Base-by-base conservation (phyloP, 2,329 filamentous ascomycete genomes). In the Sporothrix sp. region DNA sequence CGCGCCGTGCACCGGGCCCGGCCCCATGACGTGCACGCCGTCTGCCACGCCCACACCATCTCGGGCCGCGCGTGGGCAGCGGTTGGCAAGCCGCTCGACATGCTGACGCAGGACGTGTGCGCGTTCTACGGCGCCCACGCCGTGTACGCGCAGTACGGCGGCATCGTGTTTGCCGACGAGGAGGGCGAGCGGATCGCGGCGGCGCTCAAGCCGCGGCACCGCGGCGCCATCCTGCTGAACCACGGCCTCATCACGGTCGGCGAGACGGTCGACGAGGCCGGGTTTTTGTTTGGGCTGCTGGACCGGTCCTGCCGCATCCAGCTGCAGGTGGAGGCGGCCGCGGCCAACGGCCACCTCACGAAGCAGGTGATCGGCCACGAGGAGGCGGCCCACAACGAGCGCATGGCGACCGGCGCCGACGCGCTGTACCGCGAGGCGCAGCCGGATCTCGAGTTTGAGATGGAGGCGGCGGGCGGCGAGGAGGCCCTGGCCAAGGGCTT, bases 211-310 rank as follows among this genome's bases (percentile, higher is more conserved):
- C 52, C 58, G 23, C 63, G 69, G 1, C 76, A 76, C 57, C 84
- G 75, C 62, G 82, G 73, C 1, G 72, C 79, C 55, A 80, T 87
- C 42, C 66, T 87, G 46, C 71, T 82, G 56, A 88, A 87, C 62
- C 84, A 88, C 64, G 85, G 85, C 0, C 66, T 89, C 32, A 65
- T 88, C 46, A 85, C 82, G 0, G 83, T 86, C 0, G 85, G 85
- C 4, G 60, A 64, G 7, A 88, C 84, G 0, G 84, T 88, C 2
- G 84, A 88, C 60, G 84, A 88, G 64, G 84, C 84, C 1, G 80
- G 79, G 0, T 88, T 82, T 63, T 63, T 87, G 47, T 84, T 86
- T 61, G 79, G 78, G 0, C 66, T 84, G 39, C 71, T 87, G 63
- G 84, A 88, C 63, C 72, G 82, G 44, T 79, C 76, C 42, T 87